phyloP scores from a whole-genome alignment of 208 protist genomes.

The Crithidia thermophila region DNA sequence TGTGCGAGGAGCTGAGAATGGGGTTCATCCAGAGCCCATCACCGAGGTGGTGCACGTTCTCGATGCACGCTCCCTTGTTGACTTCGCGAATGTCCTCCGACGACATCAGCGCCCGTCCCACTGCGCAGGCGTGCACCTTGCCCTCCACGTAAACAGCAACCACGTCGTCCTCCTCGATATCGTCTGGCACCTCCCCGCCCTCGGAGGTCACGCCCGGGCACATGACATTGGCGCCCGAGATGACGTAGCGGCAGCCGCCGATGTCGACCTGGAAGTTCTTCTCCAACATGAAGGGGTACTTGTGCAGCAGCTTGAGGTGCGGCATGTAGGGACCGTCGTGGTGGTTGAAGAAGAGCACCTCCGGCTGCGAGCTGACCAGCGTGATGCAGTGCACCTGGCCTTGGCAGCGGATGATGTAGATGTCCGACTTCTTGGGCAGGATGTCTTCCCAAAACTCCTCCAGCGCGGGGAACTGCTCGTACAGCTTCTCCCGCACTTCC shows the following conservation, averaged over 20 bases:
- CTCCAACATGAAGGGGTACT: constrained; percentile 96
- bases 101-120: constrained; percentile 94
- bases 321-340: constrained; percentile 96
- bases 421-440: constrained; percentile 92
- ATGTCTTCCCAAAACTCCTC: constrained; percentile 93
- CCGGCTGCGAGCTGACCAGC: constrained; percentile 89
- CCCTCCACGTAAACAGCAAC: constrained; percentile 95
- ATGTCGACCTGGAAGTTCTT: constrained; percentile 96
- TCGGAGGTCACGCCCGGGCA: constrained; percentile 96
- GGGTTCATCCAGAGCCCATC: constrained; percentile 97
- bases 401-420: constrained; percentile 95
- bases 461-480: constrained; percentile 87
- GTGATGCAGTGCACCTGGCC: constrained; percentile 93
- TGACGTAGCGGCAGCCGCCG: constrained; percentile 97
- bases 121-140: constrained; percentile 96
- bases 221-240: constrained; percentile 98
- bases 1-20: constrained; percentile 84
- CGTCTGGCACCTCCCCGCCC: constrained; percentile 84
- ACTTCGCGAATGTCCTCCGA: constrained; percentile 90
- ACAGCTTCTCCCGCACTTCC: constrained; percentile 85
- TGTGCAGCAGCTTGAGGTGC: constrained; percentile 96
- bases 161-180: constrained; percentile 55
- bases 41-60: constrained; percentile 97
- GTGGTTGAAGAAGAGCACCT: constrained; percentile 97
- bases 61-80: constrained; percentile 95